Base-by-base conservation (phyloP, 768 basidiomycete species). In the Lactifluus piperatus region DNA sequence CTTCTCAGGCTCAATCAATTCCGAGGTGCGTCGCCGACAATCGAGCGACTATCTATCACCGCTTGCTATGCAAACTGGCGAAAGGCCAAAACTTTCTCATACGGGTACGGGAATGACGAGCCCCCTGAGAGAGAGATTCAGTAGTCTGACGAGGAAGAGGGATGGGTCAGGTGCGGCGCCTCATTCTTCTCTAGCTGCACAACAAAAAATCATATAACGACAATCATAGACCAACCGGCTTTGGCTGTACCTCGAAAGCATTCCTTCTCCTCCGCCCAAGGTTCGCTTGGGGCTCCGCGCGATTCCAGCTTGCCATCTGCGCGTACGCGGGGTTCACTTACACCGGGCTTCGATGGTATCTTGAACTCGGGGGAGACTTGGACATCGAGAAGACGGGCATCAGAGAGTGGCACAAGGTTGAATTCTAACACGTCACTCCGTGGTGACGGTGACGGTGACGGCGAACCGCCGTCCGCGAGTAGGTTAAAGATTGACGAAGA, bases 1-100 rank as follows among this genome's bases (percentile, higher is more conserved):
- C 66, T 91, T 92, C 69, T 75, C 87, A 64, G 84, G 87, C 66
- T 70, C 86, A 56, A 77, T 94, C 65, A 94, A 94, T 75, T 92
- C 92, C 59, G 89, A 92, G 67, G 77, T 88, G 69, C 91, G 90
- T 72, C 83, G 86, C 65, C 89, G 91, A 63, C 89, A 88, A 72
- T 88, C 89, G 50, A 81, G 76, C 54, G 89, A 91, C 73, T 79
- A 81, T 65, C 75, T 86, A 62, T 82, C 82, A 14, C 77, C 85
- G 26, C 72, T 85, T 55, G 74, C 76, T 60, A 79, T 79, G 2
- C 75, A 80, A 30, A 71, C 80, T 41, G 66, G 74, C 13, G 88
- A 89, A 51, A 76, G 87, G 63, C 76, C 81, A 46, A 81, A 87
- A 66, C 67, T 81, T 53, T 75, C 72, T 62, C 81, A 84, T 68